These are phyloP conservation scores for Scheffersomyces parashehatae DNA, from an alignment of 1,139 yeast species.

Conservation along the genomic window DNA sequence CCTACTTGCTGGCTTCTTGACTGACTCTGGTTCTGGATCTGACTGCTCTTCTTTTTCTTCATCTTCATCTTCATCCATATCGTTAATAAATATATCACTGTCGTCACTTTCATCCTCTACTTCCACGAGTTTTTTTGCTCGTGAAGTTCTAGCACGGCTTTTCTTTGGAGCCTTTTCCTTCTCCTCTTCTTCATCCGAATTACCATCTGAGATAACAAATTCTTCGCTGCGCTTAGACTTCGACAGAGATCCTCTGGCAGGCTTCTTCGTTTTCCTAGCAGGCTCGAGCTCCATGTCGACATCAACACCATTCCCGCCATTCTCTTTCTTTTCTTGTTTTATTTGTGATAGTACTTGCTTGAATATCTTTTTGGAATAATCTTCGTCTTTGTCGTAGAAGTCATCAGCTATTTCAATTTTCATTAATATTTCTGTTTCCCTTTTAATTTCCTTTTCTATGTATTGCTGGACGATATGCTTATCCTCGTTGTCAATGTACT, in stretches of 20 bases:
- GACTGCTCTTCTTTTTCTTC: neutral
- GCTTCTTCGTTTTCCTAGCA: neutral
- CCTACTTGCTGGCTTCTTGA: neutral
- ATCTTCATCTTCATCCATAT: neutral
- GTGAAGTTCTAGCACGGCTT: constrained; percentile 1
- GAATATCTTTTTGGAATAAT: constrained; percentile 28
- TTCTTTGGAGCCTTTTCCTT: constrained; percentile 3
- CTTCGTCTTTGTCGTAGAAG: constrained; percentile 30
- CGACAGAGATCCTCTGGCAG: neutral
- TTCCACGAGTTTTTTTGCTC: constrained; percentile 4
- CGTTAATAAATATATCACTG: neutral
- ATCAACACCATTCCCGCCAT: neutral
- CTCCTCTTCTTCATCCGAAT: constrained; percentile 1
- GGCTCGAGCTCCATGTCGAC: neutral
- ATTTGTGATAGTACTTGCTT: constrained; percentile 28
- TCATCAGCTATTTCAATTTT: constrained; percentile 40
- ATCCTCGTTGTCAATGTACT: constrained; percentile 81
- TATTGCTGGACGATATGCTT: constrained; percentile 67
- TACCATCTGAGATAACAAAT: neutral
- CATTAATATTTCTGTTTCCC: constrained; percentile 60
- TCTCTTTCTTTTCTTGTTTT: constrained; percentile 16
- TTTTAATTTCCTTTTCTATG: constrained; percentile 64
- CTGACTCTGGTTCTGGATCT: constrained; percentile 6
- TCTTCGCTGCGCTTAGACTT: neutral
- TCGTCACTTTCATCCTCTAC: constrained; percentile 1